Evolutionary conservation across 2,329 filamentous ascomycete species (phyloP).

Genomic region (Hirsutella minnesotensis): DNA sequence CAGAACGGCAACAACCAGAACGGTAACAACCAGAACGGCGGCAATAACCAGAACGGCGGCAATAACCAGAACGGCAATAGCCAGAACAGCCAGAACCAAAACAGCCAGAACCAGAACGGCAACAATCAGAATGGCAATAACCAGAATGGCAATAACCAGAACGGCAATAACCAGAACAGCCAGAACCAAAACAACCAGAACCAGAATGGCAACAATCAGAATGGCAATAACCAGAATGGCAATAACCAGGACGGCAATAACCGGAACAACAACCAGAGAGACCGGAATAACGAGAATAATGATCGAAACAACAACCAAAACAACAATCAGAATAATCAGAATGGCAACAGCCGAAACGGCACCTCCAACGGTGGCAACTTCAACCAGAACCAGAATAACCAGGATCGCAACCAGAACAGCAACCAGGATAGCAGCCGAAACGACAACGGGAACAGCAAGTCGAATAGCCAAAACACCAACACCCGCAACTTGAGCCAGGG

Average conservation of each 20-base stretch:
- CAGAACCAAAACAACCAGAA: constrained; percentile 1
- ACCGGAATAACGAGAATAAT: neutral
- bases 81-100: too few relatives aligned
- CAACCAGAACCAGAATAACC: constrained; percentile 1
- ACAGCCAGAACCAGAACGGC: too few relatives aligned
- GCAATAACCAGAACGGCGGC: too few relatives aligned
- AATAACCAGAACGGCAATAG: too few relatives aligned
- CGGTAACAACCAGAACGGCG: neutral
- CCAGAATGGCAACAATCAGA: constrained; percentile 1
- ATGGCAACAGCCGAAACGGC: too few relatives aligned
- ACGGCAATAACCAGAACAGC: too few relatives aligned
- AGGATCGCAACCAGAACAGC: neutral
- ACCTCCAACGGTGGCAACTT: neutral
- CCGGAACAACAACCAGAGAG: neutral
- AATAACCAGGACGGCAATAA: neutral
- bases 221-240: neutral
- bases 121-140: too few relatives aligned
- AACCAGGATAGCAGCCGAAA: constrained; percentile 4
- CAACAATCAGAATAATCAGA: neutral
- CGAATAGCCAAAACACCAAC: constrained; percentile 1
- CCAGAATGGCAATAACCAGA: too few relatives aligned
- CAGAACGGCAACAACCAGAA: neutral
- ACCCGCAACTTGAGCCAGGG: constrained; percentile 5
- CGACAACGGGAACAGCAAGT: constrained; percentile 9
- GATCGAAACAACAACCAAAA: neutral